These are phyloP conservation scores for Clarireedia sp. DNA, from an alignment of 2,329 filamentous ascomycete species.

Conservation along the genomic window DNA sequence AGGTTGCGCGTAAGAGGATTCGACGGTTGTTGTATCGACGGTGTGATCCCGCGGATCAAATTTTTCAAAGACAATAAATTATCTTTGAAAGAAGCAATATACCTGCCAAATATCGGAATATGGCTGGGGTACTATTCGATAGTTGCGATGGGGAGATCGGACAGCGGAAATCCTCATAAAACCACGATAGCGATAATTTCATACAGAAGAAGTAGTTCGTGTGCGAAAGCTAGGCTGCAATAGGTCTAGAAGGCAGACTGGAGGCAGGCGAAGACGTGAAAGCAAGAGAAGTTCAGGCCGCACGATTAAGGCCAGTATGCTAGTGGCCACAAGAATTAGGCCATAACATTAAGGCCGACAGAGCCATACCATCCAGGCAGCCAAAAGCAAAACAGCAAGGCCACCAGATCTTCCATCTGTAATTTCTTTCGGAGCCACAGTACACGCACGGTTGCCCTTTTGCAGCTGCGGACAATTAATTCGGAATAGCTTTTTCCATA, in stretches of 20 bases:
- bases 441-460: too few species aligned
- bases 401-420: too few species aligned
- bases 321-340: too few species aligned
- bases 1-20: background rate
- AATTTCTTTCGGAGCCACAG: too few species aligned
- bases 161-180: background rate
- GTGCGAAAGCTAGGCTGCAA: slow-evolving; percentile 4
- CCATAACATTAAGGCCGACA: too few species aligned
- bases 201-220: slow-evolving; percentile 4
- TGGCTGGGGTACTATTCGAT: slow-evolving; percentile 2
- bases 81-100: slow-evolving; percentile 1
- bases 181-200: slow-evolving; percentile 2
- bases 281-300: too few species aligned
- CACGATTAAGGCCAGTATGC: too few species aligned
- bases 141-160: slow-evolving; percentile 3
- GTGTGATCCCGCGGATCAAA: background rate
- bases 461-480: too few species aligned
- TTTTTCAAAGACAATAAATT: slow-evolving; percentile 4
- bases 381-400: too few species aligned
- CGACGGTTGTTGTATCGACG: background rate
- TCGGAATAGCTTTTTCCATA: too few species aligned
- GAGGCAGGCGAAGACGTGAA: background rate
- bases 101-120: slow-evolving; percentile 1
- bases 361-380: too few species aligned
- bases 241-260: background rate